Base-by-base conservation (phyloP, 805 yeast genomes). In the Candida schatavii region DNA sequence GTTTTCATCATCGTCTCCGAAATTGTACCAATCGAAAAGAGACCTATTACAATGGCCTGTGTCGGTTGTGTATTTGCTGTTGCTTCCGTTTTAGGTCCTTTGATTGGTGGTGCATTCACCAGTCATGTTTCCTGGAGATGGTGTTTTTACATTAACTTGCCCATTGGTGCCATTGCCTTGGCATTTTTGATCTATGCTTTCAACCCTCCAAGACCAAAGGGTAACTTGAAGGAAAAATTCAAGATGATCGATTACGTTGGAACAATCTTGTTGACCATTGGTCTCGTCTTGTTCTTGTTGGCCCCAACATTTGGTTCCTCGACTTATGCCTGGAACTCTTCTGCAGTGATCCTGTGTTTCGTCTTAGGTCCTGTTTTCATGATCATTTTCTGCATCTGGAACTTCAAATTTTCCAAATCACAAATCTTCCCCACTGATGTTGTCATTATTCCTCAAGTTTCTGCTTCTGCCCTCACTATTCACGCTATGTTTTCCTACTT, bases 101-200 rank as follows among this genome's bases (percentile, higher is more conserved):
- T 80, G 17, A 54, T 83, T 18, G 88, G 88, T 11, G 88, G 88
- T 35, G 80, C 78, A 0, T 74, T 83, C 44, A 71, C 85, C 2
- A 56, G 74, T 2, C 59, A 71, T 37, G 77, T 70, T 6, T 59
- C 76, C n/a, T 83, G 89, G 88, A 68, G 88, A 54, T 83, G 89
- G 88, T 78, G 85, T 51, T 84, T 82, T 55, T 84, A 78, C 57
- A 68, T 84, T 48, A 84, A 83, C 54, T 57, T 84, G 27, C 87
- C 87, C 3, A 58, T 81, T 32, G 85, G 86, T 11, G 87, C 81
- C 1, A 43, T 66, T 1, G 74, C 80, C 0, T 47, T 64, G 17
- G 55, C 55, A 0, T 46, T 67, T 6, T 57, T 77, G 18, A 39
- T 66, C 9, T 46, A 66, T 4, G 60, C 66, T 11, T 73, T 76